Conservation (phyloP, 2,329 filamentous ascomycete genomes). For the Colletotrichum brevisporum region DNA sequence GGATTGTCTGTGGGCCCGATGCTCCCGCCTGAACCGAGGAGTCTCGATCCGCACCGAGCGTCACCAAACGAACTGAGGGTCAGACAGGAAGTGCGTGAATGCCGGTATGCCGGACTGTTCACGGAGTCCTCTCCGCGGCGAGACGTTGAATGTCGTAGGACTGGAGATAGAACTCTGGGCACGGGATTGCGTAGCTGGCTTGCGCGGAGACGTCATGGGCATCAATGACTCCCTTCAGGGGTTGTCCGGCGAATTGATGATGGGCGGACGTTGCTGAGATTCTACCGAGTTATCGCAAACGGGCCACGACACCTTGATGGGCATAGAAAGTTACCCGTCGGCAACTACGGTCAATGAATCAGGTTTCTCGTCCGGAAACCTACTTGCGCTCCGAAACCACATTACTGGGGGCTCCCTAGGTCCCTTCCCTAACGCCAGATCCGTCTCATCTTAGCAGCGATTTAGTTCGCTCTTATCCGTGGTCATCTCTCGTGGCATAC, state of each 20-base stretch:
- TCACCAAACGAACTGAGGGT: slow-evolving; percentile 1
- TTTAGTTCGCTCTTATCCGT: neutral
- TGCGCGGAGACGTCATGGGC: too few species aligned
- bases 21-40: slow-evolving; percentile 8
- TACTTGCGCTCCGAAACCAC: slow-evolving; percentile 3
- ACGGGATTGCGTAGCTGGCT: too few species aligned
- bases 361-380: neutral
- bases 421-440: slow-evolving; percentile 2
- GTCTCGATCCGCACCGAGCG: slow-evolving; percentile 20
- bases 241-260: too few species aligned
- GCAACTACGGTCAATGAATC: neutral
- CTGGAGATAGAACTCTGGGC: neutral
- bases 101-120: neutral
- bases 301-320: too few species aligned
- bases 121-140: neutral
- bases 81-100: slow-evolving; percentile 7
- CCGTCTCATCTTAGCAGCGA: slow-evolving; percentile 12
- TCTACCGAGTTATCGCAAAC: too few species aligned
- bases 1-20: slow-evolving; percentile 12
- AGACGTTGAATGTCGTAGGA: neutral
- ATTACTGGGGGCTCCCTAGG: slow-evolving; percentile 1
- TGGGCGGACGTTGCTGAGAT: too few species aligned
- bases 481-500: neutral
- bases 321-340: too few species aligned
- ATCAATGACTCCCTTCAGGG: too few species aligned